A percentile compares a stretch with the other conserved stretches of the same genome.
Evolutionary conservation across 805 yeast species (phyloP).

Genomic region (Cyberlindnera mycetangii): DNA sequence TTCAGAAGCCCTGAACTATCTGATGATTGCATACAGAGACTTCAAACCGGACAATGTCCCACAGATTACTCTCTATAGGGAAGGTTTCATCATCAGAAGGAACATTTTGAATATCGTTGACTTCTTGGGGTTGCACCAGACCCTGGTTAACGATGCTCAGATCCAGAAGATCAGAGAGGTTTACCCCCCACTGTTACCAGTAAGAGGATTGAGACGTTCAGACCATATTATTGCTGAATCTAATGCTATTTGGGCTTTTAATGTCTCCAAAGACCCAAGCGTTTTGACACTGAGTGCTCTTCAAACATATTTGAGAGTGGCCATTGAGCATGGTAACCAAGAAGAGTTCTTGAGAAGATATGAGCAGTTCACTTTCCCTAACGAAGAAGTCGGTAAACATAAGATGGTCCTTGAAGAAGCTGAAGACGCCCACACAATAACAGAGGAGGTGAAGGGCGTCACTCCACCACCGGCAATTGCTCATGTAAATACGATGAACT

Average conservation of each 20-base stretch:
- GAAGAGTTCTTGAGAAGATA: conserved; percentile 36
- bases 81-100: conserved; percentile 45
- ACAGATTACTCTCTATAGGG: conserved; percentile 38
- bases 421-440: conserved; percentile 13
- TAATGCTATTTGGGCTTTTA: conserved; percentile 67
- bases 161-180: conserved; percentile 19
- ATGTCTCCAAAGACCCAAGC: conserved; percentile 41
- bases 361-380: conserved; percentile 35
- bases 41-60: conserved; percentile 32
- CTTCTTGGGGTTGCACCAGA: conserved; percentile 30
- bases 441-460: conserved; percentile 16
- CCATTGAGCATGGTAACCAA: conserved; percentile 35
- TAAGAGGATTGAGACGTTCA: conserved; percentile 37
- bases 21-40: conserved; percentile 50
- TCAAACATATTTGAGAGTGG: conserved; percentile 50
- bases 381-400: conserved; percentile 15
- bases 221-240: conserved; percentile 66
- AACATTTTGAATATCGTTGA: conserved; percentile 44
- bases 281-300: conserved; percentile 42
- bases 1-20: conserved; percentile 28
- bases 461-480: conserved; percentile 15
- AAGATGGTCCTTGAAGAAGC: conserved; percentile 16
- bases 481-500: conserved; percentile 6
- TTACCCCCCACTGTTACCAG: conserved; percentile 70
- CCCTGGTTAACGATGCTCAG: conserved; percentile 12